Percentiles rank a stretch among this genome's conserved stretches.
Conservation (phyloP, 2,329 filamentous ascomycete species). For the Sclerotinia glacialis region DNA sequence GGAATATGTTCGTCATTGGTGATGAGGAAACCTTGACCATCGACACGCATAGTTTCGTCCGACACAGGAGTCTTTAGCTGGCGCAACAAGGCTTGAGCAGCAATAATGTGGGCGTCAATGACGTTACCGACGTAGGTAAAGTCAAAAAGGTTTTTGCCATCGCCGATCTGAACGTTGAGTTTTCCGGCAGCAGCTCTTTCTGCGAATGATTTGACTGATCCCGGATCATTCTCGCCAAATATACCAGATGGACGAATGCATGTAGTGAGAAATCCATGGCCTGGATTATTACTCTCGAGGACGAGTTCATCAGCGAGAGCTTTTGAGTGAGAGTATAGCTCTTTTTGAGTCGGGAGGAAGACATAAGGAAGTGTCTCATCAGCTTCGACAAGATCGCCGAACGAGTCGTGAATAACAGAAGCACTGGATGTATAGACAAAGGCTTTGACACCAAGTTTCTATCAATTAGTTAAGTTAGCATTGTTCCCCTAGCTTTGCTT, state of each 20-base stretch:
- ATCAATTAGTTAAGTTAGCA: not conserved
- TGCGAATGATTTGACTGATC: constrained; percentile 39
- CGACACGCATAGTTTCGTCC: constrained; percentile 13
- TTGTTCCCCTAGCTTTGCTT: too few relatives aligned
- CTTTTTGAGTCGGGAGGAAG: constrained; percentile 24
- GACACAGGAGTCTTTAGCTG: constrained; percentile 36
- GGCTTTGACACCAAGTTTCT: constrained; percentile 48
- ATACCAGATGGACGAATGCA: constrained; percentile 50
- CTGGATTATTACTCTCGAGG: constrained; percentile 21
- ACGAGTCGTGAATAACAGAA: constrained; percentile 47
- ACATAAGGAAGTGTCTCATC: constrained; percentile 39
- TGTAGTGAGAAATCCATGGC: constrained; percentile 46
- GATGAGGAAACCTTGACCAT: constrained; percentile 27
- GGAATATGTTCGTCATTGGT: constrained; percentile 27
- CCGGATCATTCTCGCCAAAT: constrained; percentile 46
- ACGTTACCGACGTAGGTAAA: constrained; percentile 51
- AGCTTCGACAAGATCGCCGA: constrained; percentile 47
- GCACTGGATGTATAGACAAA: constrained; percentile 53
- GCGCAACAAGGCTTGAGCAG: constrained; percentile 42
- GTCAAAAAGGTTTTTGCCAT: constrained; percentile 53
- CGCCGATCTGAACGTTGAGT: constrained; percentile 50
- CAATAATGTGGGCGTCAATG: constrained; percentile 51
- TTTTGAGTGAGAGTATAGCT: constrained; percentile 29
- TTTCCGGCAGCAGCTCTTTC: constrained; percentile 47
- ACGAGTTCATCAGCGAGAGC: constrained; percentile 28